phyloP scores from a whole-genome alignment of 345 rosid species.

The Leavenworthia alabamica region DNA sequence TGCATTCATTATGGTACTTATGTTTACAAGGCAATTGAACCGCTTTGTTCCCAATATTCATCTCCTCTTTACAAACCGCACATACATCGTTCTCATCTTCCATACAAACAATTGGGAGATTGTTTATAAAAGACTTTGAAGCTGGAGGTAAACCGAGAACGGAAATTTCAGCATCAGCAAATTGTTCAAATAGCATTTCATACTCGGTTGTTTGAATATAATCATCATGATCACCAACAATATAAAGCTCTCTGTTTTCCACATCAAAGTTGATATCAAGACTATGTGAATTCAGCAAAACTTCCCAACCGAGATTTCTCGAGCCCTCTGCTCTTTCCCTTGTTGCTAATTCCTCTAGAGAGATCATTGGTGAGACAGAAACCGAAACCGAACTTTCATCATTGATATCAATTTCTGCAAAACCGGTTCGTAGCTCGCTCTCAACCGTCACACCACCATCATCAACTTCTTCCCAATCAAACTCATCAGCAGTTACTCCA shows the following conservation, averaged over 20 bases:
- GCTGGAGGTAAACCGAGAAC: slow-evolving; percentile 59
- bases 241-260: slow-evolving; percentile 38
- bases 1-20: slow-evolving; percentile 78
- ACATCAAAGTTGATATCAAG: slow-evolving; percentile 45
- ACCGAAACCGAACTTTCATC: slow-evolving; percentile 45
- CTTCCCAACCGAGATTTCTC: slow-evolving; percentile 73
- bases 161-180: slow-evolving; percentile 53
- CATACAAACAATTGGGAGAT: slow-evolving; percentile 46
- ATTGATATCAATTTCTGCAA: slow-evolving; percentile 45
- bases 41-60: slow-evolving; percentile 49
- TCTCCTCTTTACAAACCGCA: slow-evolving; percentile 90
- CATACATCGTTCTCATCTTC: slow-evolving; percentile 39
- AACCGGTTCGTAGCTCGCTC: slow-evolving; percentile 57
- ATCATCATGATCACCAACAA: slow-evolving; percentile 35
- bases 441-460: slow-evolving; percentile 48
- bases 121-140: slow-evolving; percentile 49
- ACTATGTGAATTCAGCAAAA: slow-evolving; percentile 55
- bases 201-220: slow-evolving; percentile 49
- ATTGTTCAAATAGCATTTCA: slow-evolving; percentile 64
- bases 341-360: slow-evolving; percentile 42
- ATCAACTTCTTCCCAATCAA: slow-evolving; percentile 96
- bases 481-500: slow-evolving; percentile 57
- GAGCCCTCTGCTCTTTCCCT: slow-evolving; percentile 46
- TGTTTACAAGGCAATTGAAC: slow-evolving; percentile 77
- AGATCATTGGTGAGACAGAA: slow-evolving; percentile 44